Evolutionary conservation across 176 grass and related monocot species (phyloP), one percentile per base, ranked within the genome.

Genomic region (Echinochloa phyllopogon): DNA sequence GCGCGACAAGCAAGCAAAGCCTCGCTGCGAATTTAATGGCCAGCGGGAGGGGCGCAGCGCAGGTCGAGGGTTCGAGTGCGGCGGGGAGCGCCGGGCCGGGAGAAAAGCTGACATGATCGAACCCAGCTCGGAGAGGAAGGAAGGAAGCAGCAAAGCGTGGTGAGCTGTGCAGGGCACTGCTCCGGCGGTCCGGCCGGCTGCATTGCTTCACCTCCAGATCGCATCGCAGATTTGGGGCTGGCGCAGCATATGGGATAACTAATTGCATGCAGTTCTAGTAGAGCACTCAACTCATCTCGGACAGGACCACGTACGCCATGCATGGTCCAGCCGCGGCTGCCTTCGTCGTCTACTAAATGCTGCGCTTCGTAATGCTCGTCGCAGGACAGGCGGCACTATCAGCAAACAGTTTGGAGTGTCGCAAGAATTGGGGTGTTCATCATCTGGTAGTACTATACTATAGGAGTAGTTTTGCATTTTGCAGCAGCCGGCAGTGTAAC

Each of bases 111-210:
- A 58, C 56, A 58, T 10, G 11, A 49, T n/a, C 47, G 29, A 33
- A 33, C 29, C 29, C 47, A 49, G 47, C 29, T 33, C 29, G 29
- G 29, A 2, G 29, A 3, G 21, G 15, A 29, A 15, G 43, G 0
- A 15, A 12, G 23, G 0, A 2, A 4, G 64, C 15, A 33, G 8
- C 33, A n/a, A n/a, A n/a, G n/a, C n/a, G n/a, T n/a, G n/a, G n/a
- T n/a, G 47, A 9, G 65, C 68, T 37, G 53, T 64, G 81, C 69
- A 39, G 40, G 40, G 41, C 68, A 73, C 80, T 83, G 80, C 53
- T 83, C 79, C 37, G 0, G 37, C 51, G 39, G 27, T 12, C 33
- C 40, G 40, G 66, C 66, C 15, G 33, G 48, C 33, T 13, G 7
- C 8, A 9, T 4, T 4, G 64, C 73, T 5, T n/a, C 42, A 13